A percentile compares a stretch with the other conserved stretches of the same genome.
Conservation (phyloP, 2,329 filamentous ascomycete species). For the Conoideocrella luteorostrata region DNA sequence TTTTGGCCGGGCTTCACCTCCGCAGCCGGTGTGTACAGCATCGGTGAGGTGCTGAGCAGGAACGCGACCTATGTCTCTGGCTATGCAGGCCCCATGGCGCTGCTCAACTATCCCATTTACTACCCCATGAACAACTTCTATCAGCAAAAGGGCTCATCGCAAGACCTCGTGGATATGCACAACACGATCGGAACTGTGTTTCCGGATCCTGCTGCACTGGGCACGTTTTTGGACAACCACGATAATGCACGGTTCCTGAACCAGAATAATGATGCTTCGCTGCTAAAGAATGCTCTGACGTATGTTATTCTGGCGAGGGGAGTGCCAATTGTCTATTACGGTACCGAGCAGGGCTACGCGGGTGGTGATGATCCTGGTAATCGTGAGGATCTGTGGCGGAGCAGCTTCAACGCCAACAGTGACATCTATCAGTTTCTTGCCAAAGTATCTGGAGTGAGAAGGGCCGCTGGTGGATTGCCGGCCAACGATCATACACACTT, state of each 20-base stretch:
- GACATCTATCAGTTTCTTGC: constrained; percentile 41
- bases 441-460: constrained; percentile 38
- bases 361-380: constrained; percentile 41
- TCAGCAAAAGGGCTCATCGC: constrained; percentile 30
- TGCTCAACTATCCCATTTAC: constrained; percentile 54
- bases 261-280: constrained; percentile 43
- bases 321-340: constrained; percentile 60
- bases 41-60: constrained; percentile 55
- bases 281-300: constrained; percentile 55
- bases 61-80: constrained; percentile 42
- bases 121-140: constrained; percentile 35
- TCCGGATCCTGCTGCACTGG: constrained; percentile 39
- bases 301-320: constrained; percentile 57
- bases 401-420: constrained; percentile 37
- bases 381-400: constrained; percentile 54
- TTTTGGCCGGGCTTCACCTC: constrained; percentile 51
- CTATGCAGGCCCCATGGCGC: constrained; percentile 49
- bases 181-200: constrained; percentile 28
- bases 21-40: constrained; percentile 50
- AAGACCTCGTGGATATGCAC: constrained; percentile 32
- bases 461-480: constrained; percentile 35
- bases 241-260: constrained; percentile 49
- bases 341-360: constrained; percentile 55
- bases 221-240: constrained; percentile 53
- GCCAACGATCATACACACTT: constrained; percentile 38